Base-by-base conservation (phyloP, 2,329 filamentous ascomycete genomes). In the Dactylellina leptospora region DNA sequence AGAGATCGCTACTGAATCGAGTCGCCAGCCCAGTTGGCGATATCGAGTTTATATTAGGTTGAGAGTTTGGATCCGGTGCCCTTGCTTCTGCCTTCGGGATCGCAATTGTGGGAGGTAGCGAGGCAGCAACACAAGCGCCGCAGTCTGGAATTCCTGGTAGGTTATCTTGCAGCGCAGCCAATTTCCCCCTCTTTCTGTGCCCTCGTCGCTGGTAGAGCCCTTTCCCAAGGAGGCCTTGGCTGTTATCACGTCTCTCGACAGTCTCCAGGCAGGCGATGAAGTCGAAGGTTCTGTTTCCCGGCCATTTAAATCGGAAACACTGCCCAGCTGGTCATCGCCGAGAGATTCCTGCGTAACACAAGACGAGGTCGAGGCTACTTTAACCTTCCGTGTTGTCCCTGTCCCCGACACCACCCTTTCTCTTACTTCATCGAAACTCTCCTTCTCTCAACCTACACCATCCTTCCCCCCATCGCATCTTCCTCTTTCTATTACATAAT, bases 401-500 rank as follows among this genome's bases (percentile, higher is more conserved):
- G 9, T 44, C n/a, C 40, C n/a, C n/a, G 4, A 45, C 18, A 6
- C 13, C 13, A 6, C n/a, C 40, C 23, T 48, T 33, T 50, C 30
- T 33, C 23, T 33, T 38, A 25, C 61, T 56, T 25, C 48, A 40
- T 56, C 51, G 20, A 55, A 55, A 33, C 44, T 10, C 36, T 8
- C 59, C 45, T 6, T 36, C 22, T 54, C 58, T 47, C 48, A 54
- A 10, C 50, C 16, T 45, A 25, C 33, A 16, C 22, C 8, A 10
- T 50, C 44, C 22, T 42, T 40, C 18, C 36, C 20, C 55, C 27
- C 30, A 5, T 54, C 53, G 13, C 53, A 30, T 54, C 38, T 23
- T 13, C 33, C 56, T 48, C 28, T 51, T 40, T 51, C 18, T 20
- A 25, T 71, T 71, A 63, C 66, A 58, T 71, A 71, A 71, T 71